A percentile compares a stretch with the other conserved stretches of the same genome.
phyloP scores from a whole-genome alignment of 2,329 filamentous ascomycete genomes.

The Sporothrix inflata region DNA sequence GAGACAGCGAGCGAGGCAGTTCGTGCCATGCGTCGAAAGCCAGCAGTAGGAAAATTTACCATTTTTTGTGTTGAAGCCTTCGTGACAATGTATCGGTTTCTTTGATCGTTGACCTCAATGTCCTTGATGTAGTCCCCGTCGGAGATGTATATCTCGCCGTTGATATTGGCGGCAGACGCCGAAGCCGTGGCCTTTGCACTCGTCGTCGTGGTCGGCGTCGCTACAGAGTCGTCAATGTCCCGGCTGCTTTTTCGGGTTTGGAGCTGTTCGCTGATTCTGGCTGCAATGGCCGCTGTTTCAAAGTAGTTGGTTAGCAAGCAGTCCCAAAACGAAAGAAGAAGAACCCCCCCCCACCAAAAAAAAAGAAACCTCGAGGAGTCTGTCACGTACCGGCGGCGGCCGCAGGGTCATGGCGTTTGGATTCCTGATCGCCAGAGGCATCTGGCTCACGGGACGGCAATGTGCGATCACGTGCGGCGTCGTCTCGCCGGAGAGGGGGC shows the following conservation, averaged over 20 bases:
- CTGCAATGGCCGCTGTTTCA: conserved; percentile 80
- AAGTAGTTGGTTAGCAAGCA: background rate
- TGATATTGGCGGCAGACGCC: conserved; percentile 60
- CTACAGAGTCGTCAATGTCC: conserved; percentile 85
- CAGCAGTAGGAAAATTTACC: conserved; percentile 73
- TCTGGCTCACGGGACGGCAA: conserved; percentile 60
- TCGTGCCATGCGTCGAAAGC: background rate
- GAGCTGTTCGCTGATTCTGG: conserved; percentile 80
- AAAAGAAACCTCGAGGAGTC: background rate
- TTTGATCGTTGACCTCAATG: conserved; percentile 97
- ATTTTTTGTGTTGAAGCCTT: conserved; percentile 98
- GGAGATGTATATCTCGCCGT: conserved; percentile 88
- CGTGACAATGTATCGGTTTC: conserved; percentile 95
- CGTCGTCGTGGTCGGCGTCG: conserved; percentile 62
- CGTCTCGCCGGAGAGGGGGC: conserved; percentile 68
- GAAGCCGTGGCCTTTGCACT: conserved; percentile 46
- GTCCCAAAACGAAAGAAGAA: background rate
- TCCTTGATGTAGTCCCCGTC: conserved; percentile 99
- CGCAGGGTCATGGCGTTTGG: conserved; percentile 64
- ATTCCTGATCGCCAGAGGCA: conserved; percentile 44
- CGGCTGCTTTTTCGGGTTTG: conserved; percentile 88
- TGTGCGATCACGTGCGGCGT: conserved; percentile 77
- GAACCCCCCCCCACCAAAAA: too few species aligned
- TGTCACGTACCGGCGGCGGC: conserved; percentile 70
- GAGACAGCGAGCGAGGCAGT: background rate